Base-by-base conservation (phyloP, 2,329 filamentous ascomycete species). In the Cordyceps pruinosa region DNA sequence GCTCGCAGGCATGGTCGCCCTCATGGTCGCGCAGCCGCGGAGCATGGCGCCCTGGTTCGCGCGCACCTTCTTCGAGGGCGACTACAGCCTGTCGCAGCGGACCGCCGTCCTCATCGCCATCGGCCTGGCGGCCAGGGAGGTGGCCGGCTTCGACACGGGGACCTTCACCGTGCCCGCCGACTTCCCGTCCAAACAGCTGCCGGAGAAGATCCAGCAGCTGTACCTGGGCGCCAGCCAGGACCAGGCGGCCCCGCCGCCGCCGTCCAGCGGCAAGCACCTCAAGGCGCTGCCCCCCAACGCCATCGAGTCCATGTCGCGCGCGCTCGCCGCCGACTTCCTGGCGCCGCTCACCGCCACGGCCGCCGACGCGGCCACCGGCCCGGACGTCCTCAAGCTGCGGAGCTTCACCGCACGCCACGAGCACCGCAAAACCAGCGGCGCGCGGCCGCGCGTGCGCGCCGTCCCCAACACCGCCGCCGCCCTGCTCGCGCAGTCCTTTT, bases 21-120 rank as follows among this genome's bases (percentile, higher is more conserved):
- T 96, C 8, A 76, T 96, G 0, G 78, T 94, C 2, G 86, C 89
- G 0, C 83, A 89, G 61, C 90, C 94, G 0, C 75, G 82, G 49
- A 79, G 82, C 53, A 90, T 97, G 82, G 92, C 85, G 0, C 88
- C 84, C 15, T 95, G 90, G 87, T 89, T 95, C 58, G 85, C 88
- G 3, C 84, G 86, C 57, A 87, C 88, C 0, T 95, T 94, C 68
- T 97, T 97, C 68, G 87, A 90, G 42, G 92, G 92, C 17, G 94
- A 99, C 68, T 92, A 94, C 70, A 96, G 92, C 0, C 76, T 97
- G 37, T 83, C 86, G 0, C 93, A 97, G 69, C 82, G 94, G 39
- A 89, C 88, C 8, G 84, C 88, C 0, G 80, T 97, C 37, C 84
- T 99, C 53, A 87, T 90, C 21, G 86, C 89, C 0, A 75, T 99